These are phyloP conservation scores for Escallonia herrerae DNA, from an alignment of 129 eudicot species.

Conservation along the genomic window DNA sequence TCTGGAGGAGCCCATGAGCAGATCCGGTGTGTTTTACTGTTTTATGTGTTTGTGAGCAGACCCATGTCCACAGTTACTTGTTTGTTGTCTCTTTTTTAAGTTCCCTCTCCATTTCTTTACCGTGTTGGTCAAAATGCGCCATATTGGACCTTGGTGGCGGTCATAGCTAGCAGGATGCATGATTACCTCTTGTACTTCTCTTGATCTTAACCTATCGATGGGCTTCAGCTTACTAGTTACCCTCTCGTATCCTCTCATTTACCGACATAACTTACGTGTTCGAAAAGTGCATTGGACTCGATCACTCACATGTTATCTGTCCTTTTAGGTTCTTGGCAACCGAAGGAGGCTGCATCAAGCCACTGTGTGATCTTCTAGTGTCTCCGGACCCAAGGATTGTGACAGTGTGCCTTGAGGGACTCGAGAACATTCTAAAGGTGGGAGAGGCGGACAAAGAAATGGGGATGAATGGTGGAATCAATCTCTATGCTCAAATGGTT, in stretches of 20 bases:
- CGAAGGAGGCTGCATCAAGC: slow-evolving; percentile 81
- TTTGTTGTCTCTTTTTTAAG: neutral
- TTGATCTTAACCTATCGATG: no score
- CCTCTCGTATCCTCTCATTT: no score
- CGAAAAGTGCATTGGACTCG: neutral
- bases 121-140: no score
- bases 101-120: neutral
- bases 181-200: no score
- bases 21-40: slow-evolving; percentile 31
- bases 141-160: no score
- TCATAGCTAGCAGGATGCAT: no score
- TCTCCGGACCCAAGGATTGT: slow-evolving; percentile 73
- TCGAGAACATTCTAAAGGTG: slow-evolving; percentile 65
- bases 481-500: slow-evolving; percentile 53
- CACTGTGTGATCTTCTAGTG: slow-evolving; percentile 59
- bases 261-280: neutral
- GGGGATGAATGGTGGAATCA: slow-evolving; percentile 44
- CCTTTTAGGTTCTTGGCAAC: slow-evolving; percentile 40
- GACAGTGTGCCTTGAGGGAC: slow-evolving; percentile 73
- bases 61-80: neutral
- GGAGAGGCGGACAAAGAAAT: slow-evolving; percentile 63
- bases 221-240: no score
- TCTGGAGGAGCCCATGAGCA: slow-evolving; percentile 75
- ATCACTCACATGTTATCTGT: neutral
- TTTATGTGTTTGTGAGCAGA: neutral